Evolutionary conservation across 2,329 filamentous ascomycete genomes (phyloP).

Genomic region (Neoscytalidium dimidiatum): DNA sequence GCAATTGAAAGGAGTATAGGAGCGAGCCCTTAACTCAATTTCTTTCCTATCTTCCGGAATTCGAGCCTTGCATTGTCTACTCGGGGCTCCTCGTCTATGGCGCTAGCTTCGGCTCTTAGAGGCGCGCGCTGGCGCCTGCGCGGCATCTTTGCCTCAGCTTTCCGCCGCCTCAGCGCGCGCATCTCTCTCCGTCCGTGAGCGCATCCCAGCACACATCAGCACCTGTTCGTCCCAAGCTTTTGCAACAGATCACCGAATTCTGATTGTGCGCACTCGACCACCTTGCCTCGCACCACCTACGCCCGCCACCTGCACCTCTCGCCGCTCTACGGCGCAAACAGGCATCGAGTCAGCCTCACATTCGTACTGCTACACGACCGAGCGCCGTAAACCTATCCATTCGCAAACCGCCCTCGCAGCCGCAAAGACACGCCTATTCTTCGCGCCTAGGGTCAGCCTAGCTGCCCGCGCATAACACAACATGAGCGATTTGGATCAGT

Average conservation of each 20-base stretch:
- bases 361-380: background rate
- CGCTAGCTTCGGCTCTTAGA: background rate
- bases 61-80: no score
- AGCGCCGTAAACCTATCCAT: background rate
- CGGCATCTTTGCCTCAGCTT: background rate
- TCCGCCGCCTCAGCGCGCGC: background rate
- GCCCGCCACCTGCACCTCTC: background rate
- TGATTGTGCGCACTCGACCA: background rate
- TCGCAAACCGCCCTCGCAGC: background rate
- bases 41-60: no score
- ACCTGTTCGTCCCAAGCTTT: background rate
- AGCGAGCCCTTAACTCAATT: no score
- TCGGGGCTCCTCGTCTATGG: background rate
- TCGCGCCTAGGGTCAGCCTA: background rate
- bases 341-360: background rate
- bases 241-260: background rate
- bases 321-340: background rate
- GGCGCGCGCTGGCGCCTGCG: background rate
- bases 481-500: slow-evolving; percentile 97
- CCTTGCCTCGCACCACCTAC: background rate
- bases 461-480: background rate
- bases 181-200: background rate
- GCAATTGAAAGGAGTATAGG: background rate
- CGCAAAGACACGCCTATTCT: background rate
- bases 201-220: background rate